phyloP scores from a whole-genome alignment of 177 flowering plant species.

The Telopea speciosissima region DNA sequence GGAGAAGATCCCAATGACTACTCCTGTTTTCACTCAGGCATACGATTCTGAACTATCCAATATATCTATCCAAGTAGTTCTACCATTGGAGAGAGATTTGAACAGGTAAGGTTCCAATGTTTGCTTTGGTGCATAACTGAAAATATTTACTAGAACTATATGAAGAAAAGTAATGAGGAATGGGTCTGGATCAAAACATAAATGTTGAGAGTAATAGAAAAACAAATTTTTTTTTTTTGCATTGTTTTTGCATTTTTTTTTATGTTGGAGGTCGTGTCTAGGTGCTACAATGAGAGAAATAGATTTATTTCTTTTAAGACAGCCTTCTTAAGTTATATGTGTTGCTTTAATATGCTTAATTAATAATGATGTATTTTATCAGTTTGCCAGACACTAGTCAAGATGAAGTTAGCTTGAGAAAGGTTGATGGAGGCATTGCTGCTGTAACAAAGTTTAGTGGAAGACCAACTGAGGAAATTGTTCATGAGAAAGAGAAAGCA shows the following conservation, averaged over 20 bases:
- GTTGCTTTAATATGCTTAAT: background rate
- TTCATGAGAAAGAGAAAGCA: constrained; percentile 51
- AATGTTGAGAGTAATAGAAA: background rate
- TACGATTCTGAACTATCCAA: constrained; percentile 39
- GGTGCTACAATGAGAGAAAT: constrained; percentile 2
- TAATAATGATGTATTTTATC: constrained; percentile 12
- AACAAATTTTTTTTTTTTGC: no score
- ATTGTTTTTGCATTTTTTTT: no score
- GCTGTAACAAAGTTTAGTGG: constrained; percentile 85
- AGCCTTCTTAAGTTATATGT: no score
- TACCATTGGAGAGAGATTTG: constrained; percentile 65
- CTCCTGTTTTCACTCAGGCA: constrained; percentile 89
- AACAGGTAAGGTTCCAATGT: constrained; percentile 39
- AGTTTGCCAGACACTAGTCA: constrained; percentile 69
- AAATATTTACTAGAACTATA: background rate
- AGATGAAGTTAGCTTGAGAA: constrained; percentile 54
- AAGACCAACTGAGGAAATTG: constrained; percentile 65
- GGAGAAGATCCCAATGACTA: constrained; percentile 89
- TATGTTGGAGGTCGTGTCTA: no score
- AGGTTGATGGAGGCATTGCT: constrained; percentile 71
- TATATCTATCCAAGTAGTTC: constrained; percentile 75
- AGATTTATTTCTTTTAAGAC: no score
- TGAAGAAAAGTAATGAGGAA: background rate
- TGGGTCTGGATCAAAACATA: background rate
- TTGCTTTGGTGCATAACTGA: background rate